phyloP scores from a whole-genome alignment of 2,329 filamentous ascomycete genomes.

The Lojkania enalia region DNA sequence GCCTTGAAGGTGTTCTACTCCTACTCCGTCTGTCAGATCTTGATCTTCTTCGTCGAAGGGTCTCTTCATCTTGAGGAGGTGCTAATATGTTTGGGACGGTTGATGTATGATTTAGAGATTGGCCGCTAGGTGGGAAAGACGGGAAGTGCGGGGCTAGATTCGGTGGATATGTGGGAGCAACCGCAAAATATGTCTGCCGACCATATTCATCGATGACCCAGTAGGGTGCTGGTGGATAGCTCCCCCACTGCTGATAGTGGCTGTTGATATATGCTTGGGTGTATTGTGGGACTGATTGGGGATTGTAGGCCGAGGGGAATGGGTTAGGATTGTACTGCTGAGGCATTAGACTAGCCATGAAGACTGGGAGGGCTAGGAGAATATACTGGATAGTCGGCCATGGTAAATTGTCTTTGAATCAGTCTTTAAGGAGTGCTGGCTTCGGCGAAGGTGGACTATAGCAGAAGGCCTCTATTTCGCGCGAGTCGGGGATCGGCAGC shows the following conservation, averaged over 20 bases:
- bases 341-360: no score
- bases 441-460: slow-evolving; percentile 1
- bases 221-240: slow-evolving; percentile 35
- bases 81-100: slow-evolving; percentile 11
- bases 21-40: slow-evolving; percentile 13
- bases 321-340: no score
- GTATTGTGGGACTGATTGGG: slow-evolving; percentile 28
- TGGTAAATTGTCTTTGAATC: background rate
- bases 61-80: slow-evolving; percentile 10
- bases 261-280: slow-evolving; percentile 36
- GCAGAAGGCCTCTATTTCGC: no score
- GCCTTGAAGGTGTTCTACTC: slow-evolving; percentile 24
- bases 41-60: slow-evolving; percentile 9
- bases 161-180: no score
- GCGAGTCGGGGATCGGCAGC: no score
- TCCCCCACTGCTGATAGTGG: slow-evolving; percentile 36
- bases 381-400: background rate
- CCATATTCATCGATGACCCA: slow-evolving; percentile 27
- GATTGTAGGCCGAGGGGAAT: slow-evolving; percentile 13
- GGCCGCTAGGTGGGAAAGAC: no score
- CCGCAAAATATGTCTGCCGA: no score
- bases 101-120: no score
- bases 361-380: no score
- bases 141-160: no score
- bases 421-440: background rate